Evolutionary conservation across 306 rosid genomes (phyloP).

Genomic region (Arachis stenosperma): DNA sequence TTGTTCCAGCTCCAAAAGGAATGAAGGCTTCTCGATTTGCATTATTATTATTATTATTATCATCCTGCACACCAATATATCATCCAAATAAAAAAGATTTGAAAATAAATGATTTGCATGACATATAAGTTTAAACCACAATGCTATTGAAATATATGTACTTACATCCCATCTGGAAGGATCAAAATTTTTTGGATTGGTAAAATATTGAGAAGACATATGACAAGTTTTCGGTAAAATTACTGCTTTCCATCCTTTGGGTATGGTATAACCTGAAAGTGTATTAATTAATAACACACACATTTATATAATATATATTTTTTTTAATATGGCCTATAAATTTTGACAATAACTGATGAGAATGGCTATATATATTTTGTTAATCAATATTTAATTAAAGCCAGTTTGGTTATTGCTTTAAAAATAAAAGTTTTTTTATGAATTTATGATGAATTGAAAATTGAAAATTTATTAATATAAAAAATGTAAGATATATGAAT

Average conservation of each 20-base stretch:
- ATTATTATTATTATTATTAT: neutral
- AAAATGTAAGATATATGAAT: too few relatives aligned
- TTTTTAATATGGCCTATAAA: too few relatives aligned
- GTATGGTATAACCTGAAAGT: constrained; percentile 48
- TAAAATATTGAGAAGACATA: constrained; percentile 39
- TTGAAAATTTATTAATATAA: too few relatives aligned
- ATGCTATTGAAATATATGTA: neutral
- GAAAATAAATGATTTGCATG: too few relatives aligned
- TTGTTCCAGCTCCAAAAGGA: constrained; percentile 61
- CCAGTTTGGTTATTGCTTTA: too few relatives aligned
- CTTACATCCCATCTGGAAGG: constrained; percentile 67
- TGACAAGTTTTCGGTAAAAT: constrained; percentile 50
- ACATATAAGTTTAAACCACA: too few relatives aligned
- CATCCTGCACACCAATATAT: constrained; percentile 32
- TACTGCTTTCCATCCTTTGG: constrained; percentile 37
- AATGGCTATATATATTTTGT: neutral
- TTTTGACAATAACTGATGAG: neutral
- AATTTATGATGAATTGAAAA: too few relatives aligned
- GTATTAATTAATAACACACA: neutral
- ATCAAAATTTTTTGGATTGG: constrained; percentile 49
- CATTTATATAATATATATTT: too few relatives aligned
- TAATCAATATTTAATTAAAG: too few relatives aligned
- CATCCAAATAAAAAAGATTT: neutral
- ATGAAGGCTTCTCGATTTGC: constrained; percentile 44
- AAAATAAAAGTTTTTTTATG: too few relatives aligned